These are phyloP conservation scores for Hypholoma fasciculare DNA, from an alignment of 768 basidiomycete species.

Conservation along the genomic window DNA sequence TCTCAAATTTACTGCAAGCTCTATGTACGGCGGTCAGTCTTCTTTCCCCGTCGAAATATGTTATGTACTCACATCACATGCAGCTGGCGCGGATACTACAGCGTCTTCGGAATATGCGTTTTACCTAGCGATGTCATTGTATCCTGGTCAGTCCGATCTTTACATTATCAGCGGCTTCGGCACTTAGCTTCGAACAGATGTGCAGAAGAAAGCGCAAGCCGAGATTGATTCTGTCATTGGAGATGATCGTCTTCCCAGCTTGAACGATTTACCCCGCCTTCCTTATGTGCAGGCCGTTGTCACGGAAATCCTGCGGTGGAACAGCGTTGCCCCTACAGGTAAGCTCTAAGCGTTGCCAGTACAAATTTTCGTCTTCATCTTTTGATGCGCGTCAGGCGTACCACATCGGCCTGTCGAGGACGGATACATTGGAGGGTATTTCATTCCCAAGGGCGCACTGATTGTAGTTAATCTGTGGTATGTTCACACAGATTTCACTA, in stretches of 20 bases:
- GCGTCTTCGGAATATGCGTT: conserved; percentile 46
- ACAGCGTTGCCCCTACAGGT: conserved; percentile 46
- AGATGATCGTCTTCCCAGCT: conserved; percentile 33
- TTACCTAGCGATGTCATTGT: conserved; percentile 47
- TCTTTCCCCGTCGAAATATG: background rate
- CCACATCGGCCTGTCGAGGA: conserved; percentile 49
- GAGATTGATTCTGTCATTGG: conserved; percentile 50
- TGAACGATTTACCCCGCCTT: conserved; percentile 42
- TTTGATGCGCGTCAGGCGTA: conserved; percentile 28
- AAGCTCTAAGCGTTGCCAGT: background rate
- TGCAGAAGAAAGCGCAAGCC: conserved; percentile 50
- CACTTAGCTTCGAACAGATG: conserved; percentile 29
- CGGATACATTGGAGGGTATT: conserved; percentile 40
- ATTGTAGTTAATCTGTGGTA: conserved; percentile 51
- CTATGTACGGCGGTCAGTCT: conserved; percentile 43
- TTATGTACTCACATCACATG: background rate
- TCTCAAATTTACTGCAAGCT: conserved; percentile 43
- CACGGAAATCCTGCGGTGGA: conserved; percentile 50
- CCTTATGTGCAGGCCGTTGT: conserved; percentile 50
- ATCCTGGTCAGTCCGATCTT: conserved; percentile 25
- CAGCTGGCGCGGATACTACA: conserved; percentile 54
- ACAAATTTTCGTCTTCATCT: background rate
- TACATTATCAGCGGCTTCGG: background rate
- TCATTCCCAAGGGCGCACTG: conserved; percentile 49
- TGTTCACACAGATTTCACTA: conserved; percentile 1